Evolutionary conservation across 208 protist genomes (phyloP), one percentile per base, ranked within the genome.

Genomic region (Wallacemonas rigidus): DNA sequence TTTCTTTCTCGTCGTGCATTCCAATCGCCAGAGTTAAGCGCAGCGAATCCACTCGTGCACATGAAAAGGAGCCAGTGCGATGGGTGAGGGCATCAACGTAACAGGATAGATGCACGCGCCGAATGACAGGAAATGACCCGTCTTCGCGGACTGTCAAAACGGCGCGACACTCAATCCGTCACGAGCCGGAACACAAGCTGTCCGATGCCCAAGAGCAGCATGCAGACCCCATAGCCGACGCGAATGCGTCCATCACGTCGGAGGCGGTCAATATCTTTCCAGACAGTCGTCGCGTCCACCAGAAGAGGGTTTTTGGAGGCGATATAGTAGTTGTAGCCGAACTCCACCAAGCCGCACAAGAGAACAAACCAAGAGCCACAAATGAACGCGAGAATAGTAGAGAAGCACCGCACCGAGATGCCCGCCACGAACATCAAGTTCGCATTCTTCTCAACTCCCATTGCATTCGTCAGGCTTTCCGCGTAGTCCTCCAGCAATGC

Each of bases 261-360:
- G 38, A 88, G 62, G 0, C 53, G 35, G 0, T 70, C 73, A n/a
- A 90, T 56, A 36, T 88, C 79, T 47, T 87, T 91, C 86, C 86
- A 94, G 40, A 89, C 67, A 0, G 83, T 89, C 6, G 89, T 90
- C 8, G 81, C 81, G 60, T 94, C 89, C 9, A 94, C 72, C 35
- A 91, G 64, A 1, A 94, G 71, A 6, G 80, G 79, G 3, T 75
- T 73, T 11, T 69, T 76, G n/a, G 72, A 51, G 43, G 76, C 67
- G 6, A 87, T 77, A 38, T 78, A 79, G 14, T 86, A 70, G 64
- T 90, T 76, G 78, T 94, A 91, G 7, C 48, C 69, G 3, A 90
- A n/a, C 77, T 94, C 89, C 2, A 91, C 2, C 2, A 77, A 17
- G 14, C 80, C 67, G 12, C 74, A 17, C n/a, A 86, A 39, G 38